Base-by-base conservation (phyloP, 306 rosid genomes). In the Abrus pulchellus region DNA sequence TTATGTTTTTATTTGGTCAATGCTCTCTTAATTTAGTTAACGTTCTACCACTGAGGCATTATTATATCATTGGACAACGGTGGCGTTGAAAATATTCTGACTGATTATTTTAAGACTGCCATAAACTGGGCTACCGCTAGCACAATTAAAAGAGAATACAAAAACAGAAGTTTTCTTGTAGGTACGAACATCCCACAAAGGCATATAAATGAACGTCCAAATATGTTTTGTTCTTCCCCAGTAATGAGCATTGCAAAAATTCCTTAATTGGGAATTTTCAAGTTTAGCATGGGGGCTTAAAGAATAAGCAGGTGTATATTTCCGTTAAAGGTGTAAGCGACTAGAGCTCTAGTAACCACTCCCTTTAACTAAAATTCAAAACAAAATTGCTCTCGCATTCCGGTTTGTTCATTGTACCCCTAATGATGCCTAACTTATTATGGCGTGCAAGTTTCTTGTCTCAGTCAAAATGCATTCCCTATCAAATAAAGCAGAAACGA, bases 401-500 rank as follows among this genome's bases (percentile, higher is more conserved):
- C 44, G 1, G 40, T 52, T 32, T 54, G 72, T 68, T 90, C 86
- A 82, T 41, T 82, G 80, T 64, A 52, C 43, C 56, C 11, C 59
- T 43, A 82, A 48, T 34, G 87, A 75, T 20, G 90, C 90, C 84
- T 85, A 85, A 60, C 70, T 79, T n/a, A 93, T 45, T 49, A 86
- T 45, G 0, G 81, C 40, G 34, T 53, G 97, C 86, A 95, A 87
- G 76, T 90, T 93, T 84, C 76, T 83, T 0, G 97, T 79, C 85
- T 87, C 99, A 0, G 90, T 80, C 45, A 82, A 74, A 82, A 90
- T 82, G 75, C 88, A 88, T 84, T 89, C 91, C 80, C 87, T 88
- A 33, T 95, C 99, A 81, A 95, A 95, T 56, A 95, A 75, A 74
- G 98, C 88, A 28, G 97, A 95, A 62, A 95, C 98, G 13, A 90